These are phyloP conservation scores for Incumbomyces delicatus DNA, from an alignment of 2,329 filamentous ascomycete species.

Conservation along the genomic window DNA sequence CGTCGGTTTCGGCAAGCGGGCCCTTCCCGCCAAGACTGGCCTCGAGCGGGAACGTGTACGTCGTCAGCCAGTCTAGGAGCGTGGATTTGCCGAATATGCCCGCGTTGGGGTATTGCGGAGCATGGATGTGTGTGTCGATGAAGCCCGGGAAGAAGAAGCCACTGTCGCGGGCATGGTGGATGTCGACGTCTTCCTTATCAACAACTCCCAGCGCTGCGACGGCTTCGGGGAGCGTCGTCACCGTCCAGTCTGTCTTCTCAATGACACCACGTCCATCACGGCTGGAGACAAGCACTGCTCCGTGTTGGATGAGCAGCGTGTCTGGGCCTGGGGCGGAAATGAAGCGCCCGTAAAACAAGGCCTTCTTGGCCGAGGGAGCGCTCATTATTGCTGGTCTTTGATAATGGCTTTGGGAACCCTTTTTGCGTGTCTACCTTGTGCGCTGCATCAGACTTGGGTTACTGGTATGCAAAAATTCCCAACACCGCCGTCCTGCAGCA, in stretches of 20 bases:
- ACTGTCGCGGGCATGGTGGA: slow-evolving; percentile 7
- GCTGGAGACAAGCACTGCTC: slow-evolving; percentile 18
- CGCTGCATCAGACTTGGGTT: too few species aligned
- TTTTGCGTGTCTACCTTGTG: too few species aligned
- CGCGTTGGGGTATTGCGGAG: slow-evolving; percentile 85
- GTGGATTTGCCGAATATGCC: slow-evolving; percentile 92
- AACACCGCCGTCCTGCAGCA: too few species aligned
- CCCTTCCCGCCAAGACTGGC: slow-evolving; percentile 49
- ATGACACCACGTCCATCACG: slow-evolving; percentile 17
- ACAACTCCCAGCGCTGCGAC: slow-evolving; percentile 12
- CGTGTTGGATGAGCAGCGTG: slow-evolving; percentile 15
- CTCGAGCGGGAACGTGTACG: slow-evolving; percentile 91
- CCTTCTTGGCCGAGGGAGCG: not conserved
- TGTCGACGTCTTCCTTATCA: slow-evolving; percentile 7
- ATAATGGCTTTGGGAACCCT: too few species aligned
- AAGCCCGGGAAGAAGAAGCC: slow-evolving; percentile 32
- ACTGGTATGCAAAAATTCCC: too few species aligned
- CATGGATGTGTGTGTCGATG: slow-evolving; percentile 85
- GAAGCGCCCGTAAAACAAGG: slow-evolving; percentile 20
- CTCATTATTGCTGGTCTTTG: too few species aligned
- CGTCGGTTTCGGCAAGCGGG: slow-evolving; percentile 17
- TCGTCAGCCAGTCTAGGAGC: slow-evolving; percentile 85
- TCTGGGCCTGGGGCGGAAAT: slow-evolving; percentile 18
- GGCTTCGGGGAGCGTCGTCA: slow-evolving; percentile 13
- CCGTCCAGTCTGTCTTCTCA: slow-evolving; percentile 11